Percentiles rank a stretch among this genome's conserved stretches.
These are phyloP conservation scores for Ramalina intermedia DNA, from an alignment of 495 filamentous ascomycete species.

Conservation along the genomic window DNA sequence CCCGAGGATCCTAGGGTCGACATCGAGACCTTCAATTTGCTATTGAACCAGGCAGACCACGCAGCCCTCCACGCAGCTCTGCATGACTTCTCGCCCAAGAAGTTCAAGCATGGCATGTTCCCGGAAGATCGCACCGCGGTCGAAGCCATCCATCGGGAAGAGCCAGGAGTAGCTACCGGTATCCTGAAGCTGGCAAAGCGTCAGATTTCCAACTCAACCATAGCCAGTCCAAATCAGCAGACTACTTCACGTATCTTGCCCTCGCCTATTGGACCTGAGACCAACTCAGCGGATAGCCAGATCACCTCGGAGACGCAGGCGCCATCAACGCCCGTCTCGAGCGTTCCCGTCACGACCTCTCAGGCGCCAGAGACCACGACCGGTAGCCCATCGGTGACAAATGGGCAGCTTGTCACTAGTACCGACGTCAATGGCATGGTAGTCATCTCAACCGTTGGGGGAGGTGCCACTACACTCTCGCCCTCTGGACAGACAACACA, in stretches of 20 bases:
- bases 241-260: background rate
- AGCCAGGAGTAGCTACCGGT: conserved; percentile 28
- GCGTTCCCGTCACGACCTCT: conserved; percentile 2
- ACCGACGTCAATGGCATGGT: conserved; percentile 11
- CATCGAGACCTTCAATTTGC: conserved; percentile 20
- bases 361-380: conserved; percentile 5
- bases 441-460: conserved; percentile 15
- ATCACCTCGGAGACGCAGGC: conserved; percentile 1
- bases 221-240: background rate
- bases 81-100: conserved; percentile 30
- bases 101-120: conserved; percentile 39
- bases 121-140: conserved; percentile 30
- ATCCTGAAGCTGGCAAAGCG: conserved; percentile 30
- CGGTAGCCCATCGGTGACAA: conserved; percentile 10
- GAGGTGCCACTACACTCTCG: conserved; percentile 10
- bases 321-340: conserved; percentile 8
- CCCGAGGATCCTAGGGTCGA: conserved; percentile 4
- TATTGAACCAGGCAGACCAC: conserved; percentile 26
- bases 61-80: conserved; percentile 33
- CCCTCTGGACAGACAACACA: conserved; percentile 18
- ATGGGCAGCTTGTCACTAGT: conserved; percentile 13
- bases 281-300: conserved; percentile 10
- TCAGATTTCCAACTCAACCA: conserved; percentile 2
- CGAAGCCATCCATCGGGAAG: conserved; percentile 32
- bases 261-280: background rate